These are phyloP conservation scores for Ilyonectria destructans DNA, from an alignment of 2,329 filamentous ascomycete species.

Conservation along the genomic window DNA sequence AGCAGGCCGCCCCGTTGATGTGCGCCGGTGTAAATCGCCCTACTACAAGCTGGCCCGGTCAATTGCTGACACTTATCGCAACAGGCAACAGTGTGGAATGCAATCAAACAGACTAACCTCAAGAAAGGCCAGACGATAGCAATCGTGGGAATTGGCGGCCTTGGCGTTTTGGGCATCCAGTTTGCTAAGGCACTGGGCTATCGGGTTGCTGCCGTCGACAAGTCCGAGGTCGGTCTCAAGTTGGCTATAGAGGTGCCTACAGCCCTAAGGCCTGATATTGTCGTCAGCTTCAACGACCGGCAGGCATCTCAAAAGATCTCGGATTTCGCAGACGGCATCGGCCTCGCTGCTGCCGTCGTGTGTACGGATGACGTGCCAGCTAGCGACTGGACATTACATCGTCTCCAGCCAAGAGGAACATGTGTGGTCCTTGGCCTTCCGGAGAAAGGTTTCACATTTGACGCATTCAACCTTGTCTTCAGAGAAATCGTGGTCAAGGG, in stretches of 20 bases:
- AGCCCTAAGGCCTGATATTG: constrained; percentile 38
- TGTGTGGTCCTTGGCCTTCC: constrained; percentile 39
- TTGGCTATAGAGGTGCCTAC: constrained; percentile 40
- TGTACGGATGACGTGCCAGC: constrained; percentile 35
- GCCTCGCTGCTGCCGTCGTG: constrained; percentile 36
- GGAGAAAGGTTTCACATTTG: constrained; percentile 36
- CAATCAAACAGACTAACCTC: constrained; percentile 31
- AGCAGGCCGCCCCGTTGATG: constrained; percentile 42
- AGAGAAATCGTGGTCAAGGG: constrained; percentile 38
- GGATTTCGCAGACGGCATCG: constrained; percentile 36
- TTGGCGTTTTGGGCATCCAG: constrained; percentile 48
- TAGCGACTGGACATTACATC: constrained; percentile 39
- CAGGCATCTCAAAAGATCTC: constrained; percentile 31
- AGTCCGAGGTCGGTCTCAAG: constrained; percentile 31
- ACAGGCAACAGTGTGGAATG: constrained; percentile 42
- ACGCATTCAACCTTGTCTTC: constrained; percentile 37
- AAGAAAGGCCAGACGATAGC: constrained; percentile 26
- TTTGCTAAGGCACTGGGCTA: constrained; percentile 50
- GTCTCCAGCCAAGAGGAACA: constrained; percentile 34
- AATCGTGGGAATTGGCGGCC: constrained; percentile 46
- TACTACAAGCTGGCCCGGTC: neutral
- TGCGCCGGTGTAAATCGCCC: constrained; percentile 33
- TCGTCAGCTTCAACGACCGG: constrained; percentile 24
- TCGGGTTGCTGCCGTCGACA: constrained; percentile 49
- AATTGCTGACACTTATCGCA: neutral